Evolutionary conservation across 2,329 filamentous ascomycete genomes (phyloP).

Genomic region (Colletotrichum liaoningense): DNA sequence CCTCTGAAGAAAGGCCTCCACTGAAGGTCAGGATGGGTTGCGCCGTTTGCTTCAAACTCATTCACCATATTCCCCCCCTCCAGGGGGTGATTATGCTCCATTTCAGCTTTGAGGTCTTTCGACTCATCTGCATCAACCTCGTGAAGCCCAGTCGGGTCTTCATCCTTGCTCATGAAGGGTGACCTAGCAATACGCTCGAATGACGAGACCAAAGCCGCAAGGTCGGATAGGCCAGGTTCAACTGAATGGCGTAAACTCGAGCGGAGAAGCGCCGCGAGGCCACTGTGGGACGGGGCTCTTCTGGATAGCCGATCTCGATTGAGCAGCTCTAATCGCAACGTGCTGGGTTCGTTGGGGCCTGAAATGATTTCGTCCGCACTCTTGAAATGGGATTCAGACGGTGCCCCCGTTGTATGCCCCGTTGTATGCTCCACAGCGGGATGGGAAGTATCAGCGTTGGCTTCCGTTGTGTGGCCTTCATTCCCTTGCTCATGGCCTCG

Average conservation of each 20-base stretch:
- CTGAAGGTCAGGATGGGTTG: background rate
- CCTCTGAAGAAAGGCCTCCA: slow-evolving; percentile 25
- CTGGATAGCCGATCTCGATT: background rate
- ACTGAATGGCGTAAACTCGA: slow-evolving; percentile 31
- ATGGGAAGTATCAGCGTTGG: background rate
- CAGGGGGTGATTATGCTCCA: background rate
- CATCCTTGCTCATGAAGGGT: slow-evolving; percentile 37
- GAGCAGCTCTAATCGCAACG: background rate
- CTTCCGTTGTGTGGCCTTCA: background rate
- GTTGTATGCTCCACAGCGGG: background rate
- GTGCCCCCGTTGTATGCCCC: background rate
- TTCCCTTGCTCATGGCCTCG: background rate
- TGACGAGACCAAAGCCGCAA: slow-evolving; percentile 43
- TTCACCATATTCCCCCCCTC: too few relatives aligned
- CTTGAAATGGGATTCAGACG: background rate
- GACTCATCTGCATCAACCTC: background rate
- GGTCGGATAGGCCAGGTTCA: slow-evolving; percentile 42
- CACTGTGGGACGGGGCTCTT: slow-evolving; percentile 3
- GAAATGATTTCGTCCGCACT: background rate
- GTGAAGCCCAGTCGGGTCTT: slow-evolving; percentile 8
- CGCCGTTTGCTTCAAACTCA: background rate
- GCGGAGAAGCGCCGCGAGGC: slow-evolving; percentile 19
- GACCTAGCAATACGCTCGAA: slow-evolving; percentile 43
- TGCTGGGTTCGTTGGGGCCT: background rate
- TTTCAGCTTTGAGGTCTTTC: background rate